Evolutionary conservation across 2,329 filamentous ascomycete genomes (phyloP).

Genomic region (Trichothecium sympodiale): DNA sequence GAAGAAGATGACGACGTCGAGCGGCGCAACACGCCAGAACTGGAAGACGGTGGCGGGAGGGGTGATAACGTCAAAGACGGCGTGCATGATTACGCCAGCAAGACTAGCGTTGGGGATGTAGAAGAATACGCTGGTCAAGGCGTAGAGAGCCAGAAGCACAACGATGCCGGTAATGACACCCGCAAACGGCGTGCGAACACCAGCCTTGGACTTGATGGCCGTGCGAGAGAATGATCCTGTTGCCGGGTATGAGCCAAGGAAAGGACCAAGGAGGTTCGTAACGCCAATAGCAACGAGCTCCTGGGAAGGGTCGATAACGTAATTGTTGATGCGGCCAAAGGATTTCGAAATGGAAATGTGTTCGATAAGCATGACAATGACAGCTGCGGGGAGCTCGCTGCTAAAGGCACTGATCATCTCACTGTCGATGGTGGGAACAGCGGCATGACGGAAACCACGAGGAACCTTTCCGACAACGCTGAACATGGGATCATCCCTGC

Average conservation of each 20-base stretch:
- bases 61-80: slow-evolving; percentile 76
- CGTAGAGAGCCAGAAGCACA: slow-evolving; percentile 76
- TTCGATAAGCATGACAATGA: slow-evolving; percentile 71
- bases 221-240: slow-evolving; percentile 87
- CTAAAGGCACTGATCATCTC: slow-evolving; percentile 52
- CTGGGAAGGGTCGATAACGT: slow-evolving; percentile 69
- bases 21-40: slow-evolving; percentile 75
- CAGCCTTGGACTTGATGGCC: slow-evolving; percentile 89
- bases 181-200: slow-evolving; percentile 76
- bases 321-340: slow-evolving; percentile 72
- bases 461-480: slow-evolving; percentile 58
- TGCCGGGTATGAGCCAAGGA: slow-evolving; percentile 73
- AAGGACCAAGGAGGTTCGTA: slow-evolving; percentile 63
- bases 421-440: slow-evolving; percentile 49
- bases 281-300: slow-evolving; percentile 70
- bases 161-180: slow-evolving; percentile 76
- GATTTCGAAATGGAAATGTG: slow-evolving; percentile 78
- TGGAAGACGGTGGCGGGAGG: slow-evolving; percentile 75
- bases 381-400: slow-evolving; percentile 56
- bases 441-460: slow-evolving; percentile 61
- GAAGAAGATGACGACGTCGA: slow-evolving; percentile 79
- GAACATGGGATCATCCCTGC: slow-evolving; percentile 45
- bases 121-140: slow-evolving; percentile 72
- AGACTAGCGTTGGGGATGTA: slow-evolving; percentile 74
- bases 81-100: slow-evolving; percentile 81